These are phyloP conservation scores for Diutina siamensis DNA, from an alignment of 1,139 yeast species.

Conservation along the genomic window DNA sequence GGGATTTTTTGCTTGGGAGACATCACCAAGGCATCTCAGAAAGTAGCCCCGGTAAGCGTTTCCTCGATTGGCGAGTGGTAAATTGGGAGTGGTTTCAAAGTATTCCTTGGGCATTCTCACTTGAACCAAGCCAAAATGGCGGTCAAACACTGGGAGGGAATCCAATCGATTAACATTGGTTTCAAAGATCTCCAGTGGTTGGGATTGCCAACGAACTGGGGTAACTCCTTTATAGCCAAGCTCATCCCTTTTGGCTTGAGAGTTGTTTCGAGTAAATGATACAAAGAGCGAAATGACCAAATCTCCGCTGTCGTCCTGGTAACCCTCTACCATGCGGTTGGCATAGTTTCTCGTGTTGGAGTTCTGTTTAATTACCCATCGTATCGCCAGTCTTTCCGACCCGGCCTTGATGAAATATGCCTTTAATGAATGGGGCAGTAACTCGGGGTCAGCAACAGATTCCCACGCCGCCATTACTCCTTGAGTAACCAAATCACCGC, in stretches of 20 bases:
- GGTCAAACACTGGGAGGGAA: no score
- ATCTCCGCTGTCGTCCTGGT: slow-evolving; percentile 19
- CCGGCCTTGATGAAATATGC: slow-evolving; percentile 32
- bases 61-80: slow-evolving; percentile 15
- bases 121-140: no score
- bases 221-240: slow-evolving; percentile 13
- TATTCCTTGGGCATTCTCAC: slow-evolving; percentile 19
- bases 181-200: no score
- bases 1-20: slow-evolving; percentile 15
- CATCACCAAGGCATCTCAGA: slow-evolving; percentile 21
- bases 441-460: slow-evolving; percentile 16
- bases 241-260: slow-evolving; percentile 11
- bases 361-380: slow-evolving; percentile 24
- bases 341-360: slow-evolving; percentile 27
- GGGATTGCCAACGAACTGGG: no score
- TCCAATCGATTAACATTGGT: slow-evolving; percentile 25
- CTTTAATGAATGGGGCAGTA: slow-evolving; percentile 30
- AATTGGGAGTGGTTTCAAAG: slow-evolving; percentile 11
- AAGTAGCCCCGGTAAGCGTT: slow-evolving; percentile 23
- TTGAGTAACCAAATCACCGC: slow-evolving; percentile 30
- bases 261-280: slow-evolving; percentile 24
- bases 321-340: slow-evolving; percentile 25
- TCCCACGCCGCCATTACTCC: slow-evolving; percentile 28
- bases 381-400: slow-evolving; percentile 17
- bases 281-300: slow-evolving; percentile 24